Evolutionary conservation across 78 protist genomes (phyloP).

Genomic region (Mantamonas sphyraenae): DNA sequence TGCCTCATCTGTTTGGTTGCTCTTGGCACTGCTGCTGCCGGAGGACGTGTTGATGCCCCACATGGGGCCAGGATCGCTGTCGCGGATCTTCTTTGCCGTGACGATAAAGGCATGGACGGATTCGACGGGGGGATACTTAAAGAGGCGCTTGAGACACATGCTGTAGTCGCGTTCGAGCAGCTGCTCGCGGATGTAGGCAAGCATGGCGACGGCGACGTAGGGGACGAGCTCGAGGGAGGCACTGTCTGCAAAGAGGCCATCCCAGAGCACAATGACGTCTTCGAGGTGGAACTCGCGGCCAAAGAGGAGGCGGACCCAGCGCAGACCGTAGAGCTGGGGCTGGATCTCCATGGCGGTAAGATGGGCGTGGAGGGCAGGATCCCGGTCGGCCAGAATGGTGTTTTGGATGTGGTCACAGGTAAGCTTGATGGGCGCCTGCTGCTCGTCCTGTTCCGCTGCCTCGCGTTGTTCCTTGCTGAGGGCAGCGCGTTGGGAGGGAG

Average conservation of each 20-base stretch:
- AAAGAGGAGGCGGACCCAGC: constrained; percentile 69
- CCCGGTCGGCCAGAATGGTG: constrained; percentile 16
- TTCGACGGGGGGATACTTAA: constrained; percentile 71
- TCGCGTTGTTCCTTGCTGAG: too few species aligned
- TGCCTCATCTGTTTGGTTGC: not conserved
- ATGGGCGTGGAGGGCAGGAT: constrained; percentile 7
- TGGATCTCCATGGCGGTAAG: not conserved
- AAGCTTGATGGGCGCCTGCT: not conserved
- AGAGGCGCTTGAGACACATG: constrained; percentile 41
- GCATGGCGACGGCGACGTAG: constrained; percentile 53
- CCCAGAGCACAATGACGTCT: constrained; percentile 65
- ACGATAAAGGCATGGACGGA: constrained; percentile 35
- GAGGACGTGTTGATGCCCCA: not conserved
- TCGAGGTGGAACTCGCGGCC: constrained; percentile 70
- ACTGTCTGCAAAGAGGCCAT: constrained; percentile 53
- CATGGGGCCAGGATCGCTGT: not conserved
- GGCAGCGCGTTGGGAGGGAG: too few species aligned
- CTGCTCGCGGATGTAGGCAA: constrained; percentile 42
- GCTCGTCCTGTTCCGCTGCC: too few species aligned
- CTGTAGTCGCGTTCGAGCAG: constrained; percentile 33
- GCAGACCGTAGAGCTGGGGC: constrained; percentile 40
- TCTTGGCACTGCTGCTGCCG: not conserved
- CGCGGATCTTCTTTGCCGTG: constrained; percentile 23
- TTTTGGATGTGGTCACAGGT: constrained; percentile 41
- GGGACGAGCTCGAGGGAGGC: constrained; percentile 34